A percentile compares a stretch with the other conserved stretches of the same genome.
Evolutionary conservation across 257 asterid species (phyloP).

Genomic region (Jaltomata sinuosa): DNA sequence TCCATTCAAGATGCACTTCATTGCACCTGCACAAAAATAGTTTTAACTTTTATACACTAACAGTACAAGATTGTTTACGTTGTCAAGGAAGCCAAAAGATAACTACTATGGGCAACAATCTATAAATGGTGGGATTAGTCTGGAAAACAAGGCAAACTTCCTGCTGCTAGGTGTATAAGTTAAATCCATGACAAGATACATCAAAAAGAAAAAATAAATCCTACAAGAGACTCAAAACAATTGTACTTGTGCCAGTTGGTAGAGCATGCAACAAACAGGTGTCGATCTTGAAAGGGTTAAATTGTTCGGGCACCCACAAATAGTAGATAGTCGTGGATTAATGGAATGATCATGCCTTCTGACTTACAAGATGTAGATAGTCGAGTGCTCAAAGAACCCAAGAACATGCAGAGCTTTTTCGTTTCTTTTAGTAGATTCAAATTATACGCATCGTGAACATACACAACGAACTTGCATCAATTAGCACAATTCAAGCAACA

Average conservation of each 20-base stretch:
- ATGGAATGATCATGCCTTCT: background rate
- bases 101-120: background rate
- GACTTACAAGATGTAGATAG: background rate
- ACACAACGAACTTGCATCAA: background rate
- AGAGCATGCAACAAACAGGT: background rate
- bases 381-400: background rate
- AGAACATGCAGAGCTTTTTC: background rate
- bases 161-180: background rate
- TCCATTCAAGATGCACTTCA: slow-evolving; percentile 79
- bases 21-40: slow-evolving; percentile 50
- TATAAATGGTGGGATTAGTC: background rate
- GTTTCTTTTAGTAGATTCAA: background rate
- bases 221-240: background rate
- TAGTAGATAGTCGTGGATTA: background rate
- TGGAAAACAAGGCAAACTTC: background rate
- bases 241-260: background rate
- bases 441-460: background rate
- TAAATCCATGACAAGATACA: background rate
- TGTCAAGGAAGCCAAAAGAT: background rate
- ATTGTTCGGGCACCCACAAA: background rate
- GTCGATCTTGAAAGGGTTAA: background rate
- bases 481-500: background rate
- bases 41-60: background rate
- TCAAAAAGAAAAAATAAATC: background rate
- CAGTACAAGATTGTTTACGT: background rate